A percentile compares a stretch with the other conserved stretches of the same genome.
phyloP scores from a whole-genome alignment of 129 eudicot genomes.

The Lonicera japonica region DNA sequence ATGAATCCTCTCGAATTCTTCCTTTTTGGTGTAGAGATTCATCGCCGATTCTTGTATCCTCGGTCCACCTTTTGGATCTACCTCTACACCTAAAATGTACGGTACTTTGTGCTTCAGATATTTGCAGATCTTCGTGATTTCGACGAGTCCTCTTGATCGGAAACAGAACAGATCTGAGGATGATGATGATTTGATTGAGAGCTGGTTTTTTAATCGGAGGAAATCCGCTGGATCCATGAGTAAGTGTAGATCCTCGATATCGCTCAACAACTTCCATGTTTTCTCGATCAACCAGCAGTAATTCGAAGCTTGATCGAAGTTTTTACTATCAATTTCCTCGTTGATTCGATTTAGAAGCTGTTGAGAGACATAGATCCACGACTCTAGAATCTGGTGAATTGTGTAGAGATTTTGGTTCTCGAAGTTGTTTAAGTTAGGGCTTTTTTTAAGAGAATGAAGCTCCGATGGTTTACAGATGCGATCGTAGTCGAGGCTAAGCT shows the following conservation, averaged over 20 bases:
- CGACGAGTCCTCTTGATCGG: slow-evolving; percentile 52
- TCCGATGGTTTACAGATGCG: slow-evolving; percentile 52
- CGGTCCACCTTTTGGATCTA: slow-evolving; percentile 89
- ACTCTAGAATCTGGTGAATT: slow-evolving; percentile 67
- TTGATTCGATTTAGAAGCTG: slow-evolving; percentile 42
- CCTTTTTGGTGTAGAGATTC: slow-evolving; percentile 53
- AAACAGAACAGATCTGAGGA: slow-evolving; percentile 63
- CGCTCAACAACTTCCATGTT: slow-evolving; percentile 50
- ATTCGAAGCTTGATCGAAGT: slow-evolving; percentile 34
- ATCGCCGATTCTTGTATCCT: slow-evolving; percentile 78
- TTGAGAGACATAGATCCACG: slow-evolving; percentile 58
- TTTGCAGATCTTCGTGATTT: slow-evolving; percentile 50
- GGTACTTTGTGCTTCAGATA: slow-evolving; percentile 80
- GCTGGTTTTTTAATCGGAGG: slow-evolving; percentile 49
- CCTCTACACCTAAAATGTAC: slow-evolving; percentile 60
- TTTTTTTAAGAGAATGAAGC: slow-evolving; percentile 48
- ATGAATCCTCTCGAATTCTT: slow-evolving; percentile 43
- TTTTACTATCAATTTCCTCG: slow-evolving; percentile 25
- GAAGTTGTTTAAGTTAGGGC: slow-evolving; percentile 28
- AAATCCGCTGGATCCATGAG: slow-evolving; percentile 83
- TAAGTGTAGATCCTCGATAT: slow-evolving; percentile 57
- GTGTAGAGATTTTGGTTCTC: slow-evolving; percentile 55
- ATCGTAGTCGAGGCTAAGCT: slow-evolving; percentile 71
- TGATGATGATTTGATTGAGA: slow-evolving; percentile 42
- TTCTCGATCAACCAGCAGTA: slow-evolving; percentile 57